Percentiles rank a stretch among this genome's conserved stretches.
These are phyloP conservation scores for Chlamydomonas reinhardtii DNA, from an alignment of 163 green algal species.

Conservation along the genomic window DNA sequence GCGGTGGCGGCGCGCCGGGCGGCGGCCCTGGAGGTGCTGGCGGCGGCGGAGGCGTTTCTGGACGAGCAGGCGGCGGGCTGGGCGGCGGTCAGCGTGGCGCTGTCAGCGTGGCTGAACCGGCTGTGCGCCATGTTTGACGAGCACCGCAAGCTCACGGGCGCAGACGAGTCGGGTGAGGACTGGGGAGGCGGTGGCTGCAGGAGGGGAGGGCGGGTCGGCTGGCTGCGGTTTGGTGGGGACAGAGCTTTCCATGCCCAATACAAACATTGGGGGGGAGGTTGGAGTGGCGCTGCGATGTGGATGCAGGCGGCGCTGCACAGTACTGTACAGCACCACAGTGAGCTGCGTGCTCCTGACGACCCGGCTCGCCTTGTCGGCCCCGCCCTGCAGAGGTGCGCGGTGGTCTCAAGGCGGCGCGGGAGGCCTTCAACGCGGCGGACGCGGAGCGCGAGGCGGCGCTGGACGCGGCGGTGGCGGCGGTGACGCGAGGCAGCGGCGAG, in stretches of 20 bases:
- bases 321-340: too few species aligned
- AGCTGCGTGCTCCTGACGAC: too few species aligned
- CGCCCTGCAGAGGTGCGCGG: conserved; percentile 20
- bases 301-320: too few species aligned
- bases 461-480: conserved; percentile 57
- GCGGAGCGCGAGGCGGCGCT: conserved; percentile 58
- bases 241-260: too few species aligned
- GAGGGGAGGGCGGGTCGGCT: not conserved
- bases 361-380: too few species aligned
- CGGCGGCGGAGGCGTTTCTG: conserved; percentile 57
- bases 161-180: conserved; percentile 50
- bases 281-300: too few species aligned
- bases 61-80: conserved; percentile 63
- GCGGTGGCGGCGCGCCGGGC: conserved; percentile 51
- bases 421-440: conserved; percentile 65
- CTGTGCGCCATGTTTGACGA: conserved; percentile 55
- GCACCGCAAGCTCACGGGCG: conserved; percentile 44
- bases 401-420: conserved; percentile 46
- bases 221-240: too few species aligned
- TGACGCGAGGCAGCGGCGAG: conserved; percentile 66
- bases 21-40: conserved; percentile 52
- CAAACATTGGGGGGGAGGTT: not conserved
- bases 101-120: conserved; percentile 57
- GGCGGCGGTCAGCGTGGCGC: conserved; percentile 16
- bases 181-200: not conserved